phyloP scores from a whole-genome alignment of 179 eudicot genomes.

The Actinidia arguta region DNA sequence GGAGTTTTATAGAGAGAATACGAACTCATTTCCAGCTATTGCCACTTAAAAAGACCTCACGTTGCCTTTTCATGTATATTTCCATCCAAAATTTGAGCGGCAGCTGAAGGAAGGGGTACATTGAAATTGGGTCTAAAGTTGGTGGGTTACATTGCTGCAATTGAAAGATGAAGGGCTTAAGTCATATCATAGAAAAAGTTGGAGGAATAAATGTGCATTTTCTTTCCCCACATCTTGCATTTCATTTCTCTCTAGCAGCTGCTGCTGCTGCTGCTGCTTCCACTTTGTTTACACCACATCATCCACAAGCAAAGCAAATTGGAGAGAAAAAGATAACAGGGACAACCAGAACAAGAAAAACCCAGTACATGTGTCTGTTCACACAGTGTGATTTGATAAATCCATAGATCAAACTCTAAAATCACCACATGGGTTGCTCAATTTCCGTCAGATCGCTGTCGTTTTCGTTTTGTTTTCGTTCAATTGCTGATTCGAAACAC shows the following conservation, averaged over 20 bases:
- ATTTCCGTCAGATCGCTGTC: conserved; percentile 22
- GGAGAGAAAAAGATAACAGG: background rate
- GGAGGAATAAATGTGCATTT: no score
- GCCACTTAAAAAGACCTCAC: no score
- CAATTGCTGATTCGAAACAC: conserved; percentile 21
- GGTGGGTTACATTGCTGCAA: no score
- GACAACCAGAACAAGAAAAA: background rate
- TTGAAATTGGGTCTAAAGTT: no score
- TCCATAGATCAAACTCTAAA: conserved; percentile 29
- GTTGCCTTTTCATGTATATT: no score
- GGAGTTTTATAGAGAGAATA: no score
- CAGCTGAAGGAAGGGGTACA: no score
- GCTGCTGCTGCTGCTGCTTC: background rate
- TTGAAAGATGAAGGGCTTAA: no score
- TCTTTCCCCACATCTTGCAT: background rate
- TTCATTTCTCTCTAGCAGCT: background rate
- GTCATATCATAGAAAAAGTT: no score
- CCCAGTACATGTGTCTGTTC: background rate
- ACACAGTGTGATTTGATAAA: conserved; percentile 26
- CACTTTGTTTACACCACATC: background rate
- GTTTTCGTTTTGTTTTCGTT: conserved; percentile 21
- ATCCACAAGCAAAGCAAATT: background rate
- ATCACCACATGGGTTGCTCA: conserved; percentile 12
- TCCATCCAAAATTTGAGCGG: no score
- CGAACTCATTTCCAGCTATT: no score